Evolutionary conservation across 2,329 filamentous ascomycete species (phyloP).

Genomic region (Aspergillus hiratsukae): DNA sequence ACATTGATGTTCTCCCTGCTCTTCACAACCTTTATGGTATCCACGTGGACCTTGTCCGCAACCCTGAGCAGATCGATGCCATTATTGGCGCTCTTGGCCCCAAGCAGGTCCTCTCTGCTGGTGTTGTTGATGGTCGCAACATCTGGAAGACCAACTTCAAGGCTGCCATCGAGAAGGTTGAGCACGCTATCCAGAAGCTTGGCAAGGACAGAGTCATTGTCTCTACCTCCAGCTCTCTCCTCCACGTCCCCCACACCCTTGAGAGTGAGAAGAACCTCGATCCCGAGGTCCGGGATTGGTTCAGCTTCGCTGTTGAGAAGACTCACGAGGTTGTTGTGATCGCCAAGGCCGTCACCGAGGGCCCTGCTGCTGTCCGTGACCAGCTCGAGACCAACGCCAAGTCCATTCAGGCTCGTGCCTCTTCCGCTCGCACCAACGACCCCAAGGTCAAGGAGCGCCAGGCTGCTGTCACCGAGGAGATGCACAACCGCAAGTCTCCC

Average conservation of each 20-base stretch:
- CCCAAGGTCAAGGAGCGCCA: slow-evolving; percentile 96
- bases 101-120: slow-evolving; percentile 85
- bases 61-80: slow-evolving; percentile 92
- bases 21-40: slow-evolving; percentile 71
- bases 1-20: slow-evolving; percentile 82
- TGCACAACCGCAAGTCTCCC: slow-evolving; percentile 88
- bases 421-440: slow-evolving; percentile 94
- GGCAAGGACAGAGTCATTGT: slow-evolving; percentile 97
- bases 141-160: slow-evolving; percentile 99
- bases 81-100: slow-evolving; percentile 78
- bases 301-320: slow-evolving; percentile 97
- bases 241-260: slow-evolving; percentile 97
- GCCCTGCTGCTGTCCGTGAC: slow-evolving; percentile 77
- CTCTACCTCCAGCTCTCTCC: slow-evolving; percentile 92
- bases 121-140: slow-evolving; percentile 98
- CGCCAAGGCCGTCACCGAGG: slow-evolving; percentile 93
- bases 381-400: slow-evolving; percentile 96
- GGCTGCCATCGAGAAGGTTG: slow-evolving; percentile 83
- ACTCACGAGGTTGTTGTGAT: slow-evolving; percentile 83
- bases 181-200: slow-evolving; percentile 88
- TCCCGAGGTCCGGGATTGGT: slow-evolving; percentile 91
- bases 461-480: slow-evolving; percentile 72
- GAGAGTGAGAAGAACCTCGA: slow-evolving; percentile 98
- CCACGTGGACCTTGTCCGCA: slow-evolving; percentile 94
- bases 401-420: slow-evolving; percentile 84